These are phyloP conservation scores for Penicillium frequentans DNA, from an alignment of 2,329 filamentous ascomycete genomes.

Conservation along the genomic window DNA sequence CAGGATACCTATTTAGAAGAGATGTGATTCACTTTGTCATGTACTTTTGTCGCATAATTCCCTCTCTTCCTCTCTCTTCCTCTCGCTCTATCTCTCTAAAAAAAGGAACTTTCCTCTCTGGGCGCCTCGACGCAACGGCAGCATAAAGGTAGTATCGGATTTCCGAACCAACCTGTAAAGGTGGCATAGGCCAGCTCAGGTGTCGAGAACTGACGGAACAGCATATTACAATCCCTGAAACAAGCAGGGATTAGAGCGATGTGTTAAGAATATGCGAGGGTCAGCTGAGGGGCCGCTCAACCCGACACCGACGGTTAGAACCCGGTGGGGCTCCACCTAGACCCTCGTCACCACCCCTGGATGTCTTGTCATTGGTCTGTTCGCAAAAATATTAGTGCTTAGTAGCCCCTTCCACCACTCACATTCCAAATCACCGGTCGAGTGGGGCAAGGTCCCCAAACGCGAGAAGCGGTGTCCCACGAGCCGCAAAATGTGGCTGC, in stretches of 20 bases:
- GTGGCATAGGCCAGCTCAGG: constrained; percentile 8
- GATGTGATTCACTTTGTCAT: background rate
- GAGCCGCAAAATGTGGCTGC: constrained; percentile 7
- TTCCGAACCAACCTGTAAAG: constrained; percentile 1
- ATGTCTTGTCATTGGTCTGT: constrained; percentile 6
- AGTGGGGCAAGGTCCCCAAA: constrained; percentile 6
- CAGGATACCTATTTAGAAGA: background rate
- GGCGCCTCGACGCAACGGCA: constrained; percentile 13
- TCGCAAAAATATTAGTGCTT: constrained; percentile 8
- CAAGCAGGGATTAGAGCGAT: constrained; percentile 8
- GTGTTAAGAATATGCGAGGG: background rate
- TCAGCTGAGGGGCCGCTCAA: background rate
- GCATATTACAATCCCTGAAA: constrained; percentile 14
- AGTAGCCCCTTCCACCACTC: constrained; percentile 10
- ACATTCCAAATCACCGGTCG: background rate
- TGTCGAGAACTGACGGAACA: constrained; percentile 1
- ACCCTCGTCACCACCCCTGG: constrained; percentile 2
- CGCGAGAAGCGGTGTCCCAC: constrained; percentile 21
- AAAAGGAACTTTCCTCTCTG: background rate
- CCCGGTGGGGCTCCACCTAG: constrained; percentile 8
- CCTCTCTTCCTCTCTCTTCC: no score
- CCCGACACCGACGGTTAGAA: constrained; percentile 23
- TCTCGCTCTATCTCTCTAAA: background rate
- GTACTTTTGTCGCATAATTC: background rate
- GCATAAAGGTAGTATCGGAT: constrained; percentile 15